A percentile compares a stretch with the other conserved stretches of the same genome.
Evolutionary conservation across 345 rosid genomes (phyloP).

Genomic region (Populus euphratica): DNA sequence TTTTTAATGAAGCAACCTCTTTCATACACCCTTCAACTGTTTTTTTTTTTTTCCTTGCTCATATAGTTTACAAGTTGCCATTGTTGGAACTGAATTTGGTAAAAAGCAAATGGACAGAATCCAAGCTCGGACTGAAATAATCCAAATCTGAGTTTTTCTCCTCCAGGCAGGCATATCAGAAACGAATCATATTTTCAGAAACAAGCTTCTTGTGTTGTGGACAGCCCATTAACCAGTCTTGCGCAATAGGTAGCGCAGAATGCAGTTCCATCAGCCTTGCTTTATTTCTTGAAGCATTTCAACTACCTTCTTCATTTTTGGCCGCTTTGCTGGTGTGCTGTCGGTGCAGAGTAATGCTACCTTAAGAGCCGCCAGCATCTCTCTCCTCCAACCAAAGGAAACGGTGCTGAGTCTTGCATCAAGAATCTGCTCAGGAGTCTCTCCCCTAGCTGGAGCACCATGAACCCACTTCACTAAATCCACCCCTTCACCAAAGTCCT

Average conservation of each 20-base stretch:
- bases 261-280: conserved; percentile 35
- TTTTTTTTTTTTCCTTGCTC: neutral
- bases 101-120: conserved; percentile 11
- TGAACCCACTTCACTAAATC: conserved; percentile 41
- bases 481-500: conserved; percentile 53
- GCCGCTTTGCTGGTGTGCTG: conserved; percentile 31
- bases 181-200: neutral
- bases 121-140: conserved; percentile 4
- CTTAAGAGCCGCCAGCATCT: conserved; percentile 83
- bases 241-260: neutral
- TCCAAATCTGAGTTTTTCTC: neutral
- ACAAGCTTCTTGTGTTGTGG: neutral
- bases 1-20: conserved; percentile 5
- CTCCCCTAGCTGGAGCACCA: conserved; percentile 34
- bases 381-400: conserved; percentile 87
- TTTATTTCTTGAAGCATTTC: conserved; percentile 56
- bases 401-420: conserved; percentile 37
- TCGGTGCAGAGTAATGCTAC: conserved; percentile 35
- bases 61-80: conserved; percentile 11
- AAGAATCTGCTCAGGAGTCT: conserved; percentile 40
- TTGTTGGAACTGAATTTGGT: conserved; percentile 3
- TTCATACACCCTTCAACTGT: conserved; percentile 1
- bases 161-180: neutral
- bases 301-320: conserved; percentile 35
- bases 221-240: neutral